These are phyloP conservation scores for Homolaphlyctis polyrhiza DNA, from an alignment of 371 early-diverging fungal species.

Conservation along the genomic window DNA sequence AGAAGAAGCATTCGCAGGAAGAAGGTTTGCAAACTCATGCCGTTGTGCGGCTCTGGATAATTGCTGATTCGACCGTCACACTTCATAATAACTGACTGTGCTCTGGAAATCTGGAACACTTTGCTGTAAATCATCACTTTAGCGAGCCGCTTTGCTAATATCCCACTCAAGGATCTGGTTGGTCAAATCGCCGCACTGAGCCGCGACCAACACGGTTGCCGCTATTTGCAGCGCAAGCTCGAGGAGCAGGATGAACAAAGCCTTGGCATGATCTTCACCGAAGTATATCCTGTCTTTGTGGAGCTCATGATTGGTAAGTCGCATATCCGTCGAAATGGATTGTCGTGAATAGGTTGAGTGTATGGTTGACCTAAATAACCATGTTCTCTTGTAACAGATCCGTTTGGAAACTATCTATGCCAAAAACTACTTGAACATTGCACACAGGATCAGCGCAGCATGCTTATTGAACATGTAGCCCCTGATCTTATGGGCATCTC, in stretches of 20 bases:
- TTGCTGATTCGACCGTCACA: too few relatives aligned
- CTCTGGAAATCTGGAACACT: too few relatives aligned
- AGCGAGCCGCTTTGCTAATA: slow-evolving; percentile 60
- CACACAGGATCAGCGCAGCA: slow-evolving; percentile 65
- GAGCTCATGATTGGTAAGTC: slow-evolving; percentile 74
- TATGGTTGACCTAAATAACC: neutral
- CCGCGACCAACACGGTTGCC: slow-evolving; percentile 89
- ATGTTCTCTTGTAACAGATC: slow-evolving; percentile 60
- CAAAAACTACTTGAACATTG: slow-evolving; percentile 83
- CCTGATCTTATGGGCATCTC: slow-evolving; percentile 74
- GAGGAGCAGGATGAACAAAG: slow-evolving; percentile 67
- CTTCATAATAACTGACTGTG: too few relatives aligned
- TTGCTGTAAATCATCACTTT: neutral
- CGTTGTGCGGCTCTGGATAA: too few relatives aligned
- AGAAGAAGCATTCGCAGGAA: slow-evolving; percentile 1
- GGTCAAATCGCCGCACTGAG: slow-evolving; percentile 72
- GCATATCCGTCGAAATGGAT: too few relatives aligned
- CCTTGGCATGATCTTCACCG: slow-evolving; percentile 61
- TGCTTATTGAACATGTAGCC: slow-evolving; percentile 65
- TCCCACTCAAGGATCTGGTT: slow-evolving; percentile 57
- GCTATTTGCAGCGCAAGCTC: slow-evolving; percentile 78
- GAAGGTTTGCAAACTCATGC: too few relatives aligned
- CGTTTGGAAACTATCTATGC: slow-evolving; percentile 89
- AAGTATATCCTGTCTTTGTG: slow-evolving; percentile 67
- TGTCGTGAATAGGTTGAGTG: too few relatives aligned